A percentile compares a stretch with the other conserved stretches of the same genome.
Evolutionary conservation across 345 rosid species (phyloP).

Genomic region (Citropsis articulata): DNA sequence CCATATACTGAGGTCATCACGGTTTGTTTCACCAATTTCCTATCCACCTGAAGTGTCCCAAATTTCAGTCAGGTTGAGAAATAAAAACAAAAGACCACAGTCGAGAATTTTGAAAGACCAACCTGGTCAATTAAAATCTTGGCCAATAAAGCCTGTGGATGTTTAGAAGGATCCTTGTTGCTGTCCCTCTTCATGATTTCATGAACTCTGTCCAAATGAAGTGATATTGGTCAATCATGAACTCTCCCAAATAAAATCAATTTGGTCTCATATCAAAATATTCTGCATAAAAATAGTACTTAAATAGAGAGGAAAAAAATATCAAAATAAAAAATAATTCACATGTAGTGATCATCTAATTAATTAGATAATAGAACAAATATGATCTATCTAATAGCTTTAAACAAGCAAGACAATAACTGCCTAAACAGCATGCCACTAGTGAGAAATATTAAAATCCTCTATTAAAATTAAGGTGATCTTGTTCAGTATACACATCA

Average conservation of each 20-base stretch:
- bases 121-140: slow-evolving; percentile 85
- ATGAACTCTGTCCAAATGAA: slow-evolving; percentile 61
- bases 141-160: slow-evolving; percentile 73
- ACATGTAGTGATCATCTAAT: neutral
- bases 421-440: neutral
- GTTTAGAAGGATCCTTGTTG: slow-evolving; percentile 64
- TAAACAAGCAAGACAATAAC: neutral
- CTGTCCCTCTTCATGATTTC: slow-evolving; percentile 82
- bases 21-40: slow-evolving; percentile 92
- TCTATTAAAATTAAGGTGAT: neutral
- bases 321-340: neutral
- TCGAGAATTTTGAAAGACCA: slow-evolving; percentile 19
- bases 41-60: slow-evolving; percentile 71
- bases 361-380: neutral
- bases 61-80: slow-evolving; percentile 14
- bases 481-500: neutral
- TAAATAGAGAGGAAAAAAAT: neutral
- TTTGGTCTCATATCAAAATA: slow-evolving; percentile 9
- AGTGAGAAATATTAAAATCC: neutral
- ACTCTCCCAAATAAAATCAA: no score
- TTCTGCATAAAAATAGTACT: neutral
- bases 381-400: neutral
- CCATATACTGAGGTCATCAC: slow-evolving; percentile 99
- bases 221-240: neutral
- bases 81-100: neutral